Conservation (phyloP, 2,329 filamentous ascomycete species). For the Hypocreales sp. region DNA sequence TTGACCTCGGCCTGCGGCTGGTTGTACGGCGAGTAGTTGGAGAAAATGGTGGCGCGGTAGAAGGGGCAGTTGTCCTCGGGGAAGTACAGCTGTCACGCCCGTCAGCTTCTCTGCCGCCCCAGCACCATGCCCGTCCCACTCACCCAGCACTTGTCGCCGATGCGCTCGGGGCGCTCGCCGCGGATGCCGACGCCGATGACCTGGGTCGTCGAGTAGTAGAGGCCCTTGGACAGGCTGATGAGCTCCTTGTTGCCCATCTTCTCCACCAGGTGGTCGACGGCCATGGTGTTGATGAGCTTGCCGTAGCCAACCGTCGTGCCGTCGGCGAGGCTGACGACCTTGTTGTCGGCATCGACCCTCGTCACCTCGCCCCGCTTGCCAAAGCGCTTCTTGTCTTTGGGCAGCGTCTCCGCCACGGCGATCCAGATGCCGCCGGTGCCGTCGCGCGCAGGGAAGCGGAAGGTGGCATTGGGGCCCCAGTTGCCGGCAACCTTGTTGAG, state of each 20-base stretch:
- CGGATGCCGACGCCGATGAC: slow-evolving; percentile 93
- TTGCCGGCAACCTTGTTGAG: slow-evolving; percentile 90
- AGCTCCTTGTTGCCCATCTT: slow-evolving; percentile 80
- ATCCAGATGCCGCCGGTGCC: slow-evolving; percentile 99
- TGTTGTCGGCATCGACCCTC: slow-evolving; percentile 74
- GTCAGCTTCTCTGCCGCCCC: not conserved
- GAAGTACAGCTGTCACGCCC: slow-evolving; percentile 63
- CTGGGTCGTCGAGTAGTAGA: slow-evolving; percentile 95
- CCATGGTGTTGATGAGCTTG: slow-evolving; percentile 93
- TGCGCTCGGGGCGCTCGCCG: slow-evolving; percentile 80
- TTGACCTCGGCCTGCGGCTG: slow-evolving; percentile 72
- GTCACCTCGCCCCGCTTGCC: slow-evolving; percentile 72
- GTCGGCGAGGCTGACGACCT: slow-evolving; percentile 67
- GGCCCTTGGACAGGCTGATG: slow-evolving; percentile 66
- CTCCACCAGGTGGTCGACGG: slow-evolving; percentile 76
- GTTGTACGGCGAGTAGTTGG: slow-evolving; percentile 99
- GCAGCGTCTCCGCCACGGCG: slow-evolving; percentile 83
- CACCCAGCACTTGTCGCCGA: slow-evolving; percentile 98
- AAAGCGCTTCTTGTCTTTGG: slow-evolving; percentile 81
- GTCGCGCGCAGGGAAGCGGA: slow-evolving; percentile 91
- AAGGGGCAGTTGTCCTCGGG: slow-evolving; percentile 97
- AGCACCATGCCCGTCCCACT: slow-evolving; percentile 11
- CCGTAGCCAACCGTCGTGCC: slow-evolving; percentile 83
- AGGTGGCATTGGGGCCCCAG: slow-evolving; percentile 97
- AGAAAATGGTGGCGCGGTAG: slow-evolving; percentile 99